These are phyloP conservation scores for Yamadazyma oceani DNA, from an alignment of 1,139 yeast genomes.

Conservation along the genomic window DNA sequence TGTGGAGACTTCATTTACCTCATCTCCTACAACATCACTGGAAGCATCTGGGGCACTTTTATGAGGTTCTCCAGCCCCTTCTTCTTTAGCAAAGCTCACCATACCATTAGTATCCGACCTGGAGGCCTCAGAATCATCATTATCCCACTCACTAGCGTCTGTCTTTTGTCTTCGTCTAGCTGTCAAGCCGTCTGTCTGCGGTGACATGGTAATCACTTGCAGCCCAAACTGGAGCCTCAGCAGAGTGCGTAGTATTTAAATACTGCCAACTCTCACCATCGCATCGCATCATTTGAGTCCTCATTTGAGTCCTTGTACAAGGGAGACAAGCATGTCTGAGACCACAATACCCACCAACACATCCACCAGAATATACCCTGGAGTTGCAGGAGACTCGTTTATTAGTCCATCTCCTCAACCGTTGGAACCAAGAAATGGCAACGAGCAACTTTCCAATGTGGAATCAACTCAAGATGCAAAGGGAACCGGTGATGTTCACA, in stretches of 20 bases:
- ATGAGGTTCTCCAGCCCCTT: not conserved
- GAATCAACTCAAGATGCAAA: not conserved
- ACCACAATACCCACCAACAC: not conserved
- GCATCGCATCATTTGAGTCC: no score
- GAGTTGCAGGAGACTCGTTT: slow-evolving; percentile 4
- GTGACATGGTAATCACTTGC: no score
- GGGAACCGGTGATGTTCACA: slow-evolving; percentile 1
- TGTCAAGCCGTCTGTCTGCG: not conserved
- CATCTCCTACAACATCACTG: no score
- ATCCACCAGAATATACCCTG: slow-evolving; percentile 11
- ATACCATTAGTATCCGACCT: not conserved
- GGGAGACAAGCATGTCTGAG: not conserved
- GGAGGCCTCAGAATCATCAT: no score
- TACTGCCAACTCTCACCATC: no score
- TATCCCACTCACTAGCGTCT: slow-evolving; percentile 10
- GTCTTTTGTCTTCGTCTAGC: slow-evolving; percentile 11
- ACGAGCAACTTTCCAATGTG: not conserved
- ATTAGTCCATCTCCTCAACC: slow-evolving; percentile 1
- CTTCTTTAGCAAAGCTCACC: not conserved
- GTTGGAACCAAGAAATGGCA: not conserved
- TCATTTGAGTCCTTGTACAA: no score
- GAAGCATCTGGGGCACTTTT: no score
- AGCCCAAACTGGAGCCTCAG: no score
- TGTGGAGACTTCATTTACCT: no score
- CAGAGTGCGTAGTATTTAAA: no score